Percentiles rank a stretch among this genome's conserved stretches.
These are phyloP conservation scores for Agapanthus africanus DNA, from an alignment of 106 monocot species.

Conservation along the genomic window DNA sequence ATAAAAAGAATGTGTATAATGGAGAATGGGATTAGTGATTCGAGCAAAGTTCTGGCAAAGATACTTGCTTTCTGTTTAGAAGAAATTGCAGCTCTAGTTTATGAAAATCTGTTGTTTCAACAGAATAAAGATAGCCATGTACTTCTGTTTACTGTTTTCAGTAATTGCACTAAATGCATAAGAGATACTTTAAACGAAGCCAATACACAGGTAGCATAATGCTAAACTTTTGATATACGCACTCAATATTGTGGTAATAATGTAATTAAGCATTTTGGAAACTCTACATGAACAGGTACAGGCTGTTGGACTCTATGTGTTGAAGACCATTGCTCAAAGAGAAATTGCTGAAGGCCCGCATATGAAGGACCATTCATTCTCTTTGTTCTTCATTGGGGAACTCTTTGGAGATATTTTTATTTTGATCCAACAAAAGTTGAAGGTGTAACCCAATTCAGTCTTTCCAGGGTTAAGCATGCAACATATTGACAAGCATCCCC, in stretches of 20 bases:
- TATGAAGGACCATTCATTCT: conserved; percentile 22
- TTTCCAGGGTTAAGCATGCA: background rate
- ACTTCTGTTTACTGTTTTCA: conserved; percentile 26
- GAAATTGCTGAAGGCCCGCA: conserved; percentile 38
- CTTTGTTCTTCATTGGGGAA: conserved; percentile 54
- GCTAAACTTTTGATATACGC: background rate
- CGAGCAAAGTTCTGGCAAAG: conserved; percentile 47
- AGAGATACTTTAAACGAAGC: conserved; percentile 31
- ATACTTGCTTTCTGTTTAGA: conserved; percentile 65
- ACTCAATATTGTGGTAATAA: background rate
- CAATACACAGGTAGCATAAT: conserved; percentile 54
- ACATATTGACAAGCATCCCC: conserved; percentile 3
- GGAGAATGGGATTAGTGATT: conserved; percentile 34
- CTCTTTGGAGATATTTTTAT: conserved; percentile 57
- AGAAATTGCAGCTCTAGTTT: conserved; percentile 46
- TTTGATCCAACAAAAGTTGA: conserved; percentile 45
- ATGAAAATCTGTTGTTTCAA: conserved; percentile 23
- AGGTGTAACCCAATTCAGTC: conserved; percentile 40
- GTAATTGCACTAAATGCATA: conserved; percentile 36
- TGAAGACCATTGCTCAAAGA: conserved; percentile 60
- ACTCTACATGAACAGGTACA: conserved; percentile 40
- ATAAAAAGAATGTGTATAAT: conserved; percentile 29
- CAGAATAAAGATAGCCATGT: conserved; percentile 16
- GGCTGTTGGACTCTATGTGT: conserved; percentile 43
- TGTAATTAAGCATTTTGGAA: background rate